Percentiles rank a stretch among this genome's conserved stretches.
These are phyloP conservation scores for Aphanoascus verrucosus DNA, from an alignment of 2,329 filamentous ascomycete species.

Conservation along the genomic window DNA sequence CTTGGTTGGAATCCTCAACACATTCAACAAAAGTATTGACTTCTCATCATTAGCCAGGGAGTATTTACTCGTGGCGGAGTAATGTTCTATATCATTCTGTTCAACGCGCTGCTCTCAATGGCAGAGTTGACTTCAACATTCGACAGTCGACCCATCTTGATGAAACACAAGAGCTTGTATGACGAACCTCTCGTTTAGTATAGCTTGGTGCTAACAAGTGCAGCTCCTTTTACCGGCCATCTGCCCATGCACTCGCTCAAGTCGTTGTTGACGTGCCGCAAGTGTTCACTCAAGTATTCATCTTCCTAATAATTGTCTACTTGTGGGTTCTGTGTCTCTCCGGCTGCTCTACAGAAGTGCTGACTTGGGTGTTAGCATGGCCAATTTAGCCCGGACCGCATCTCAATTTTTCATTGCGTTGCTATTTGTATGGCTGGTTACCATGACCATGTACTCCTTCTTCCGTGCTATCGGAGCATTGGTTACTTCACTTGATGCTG, in stretches of 20 bases:
- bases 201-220: constrained; percentile 9
- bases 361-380: constrained; percentile 34
- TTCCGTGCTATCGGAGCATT: constrained; percentile 42
- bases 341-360: background rate
- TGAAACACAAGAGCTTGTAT: constrained; percentile 59
- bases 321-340: constrained; percentile 31
- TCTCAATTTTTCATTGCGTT: constrained; percentile 54
- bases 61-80: constrained; percentile 51
- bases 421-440: constrained; percentile 44
- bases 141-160: constrained; percentile 51
- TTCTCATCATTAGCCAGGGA: constrained; percentile 31
- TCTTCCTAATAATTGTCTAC: constrained; percentile 53
- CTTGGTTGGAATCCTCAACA: background rate
- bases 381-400: constrained; percentile 44
- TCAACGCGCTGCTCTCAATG: constrained; percentile 52
- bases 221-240: constrained; percentile 53
- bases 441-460: constrained; percentile 47
- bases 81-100: constrained; percentile 52
- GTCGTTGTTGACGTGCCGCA: constrained; percentile 49
- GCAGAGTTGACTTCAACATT: constrained; percentile 53
- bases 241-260: constrained; percentile 49
- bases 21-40: background rate
- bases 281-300: constrained; percentile 46
- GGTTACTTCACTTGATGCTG: constrained; percentile 42
- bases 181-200: constrained; percentile 13